Base-by-base conservation (phyloP, 441 rosid genomes). In the Raphanus hybrid region DNA sequence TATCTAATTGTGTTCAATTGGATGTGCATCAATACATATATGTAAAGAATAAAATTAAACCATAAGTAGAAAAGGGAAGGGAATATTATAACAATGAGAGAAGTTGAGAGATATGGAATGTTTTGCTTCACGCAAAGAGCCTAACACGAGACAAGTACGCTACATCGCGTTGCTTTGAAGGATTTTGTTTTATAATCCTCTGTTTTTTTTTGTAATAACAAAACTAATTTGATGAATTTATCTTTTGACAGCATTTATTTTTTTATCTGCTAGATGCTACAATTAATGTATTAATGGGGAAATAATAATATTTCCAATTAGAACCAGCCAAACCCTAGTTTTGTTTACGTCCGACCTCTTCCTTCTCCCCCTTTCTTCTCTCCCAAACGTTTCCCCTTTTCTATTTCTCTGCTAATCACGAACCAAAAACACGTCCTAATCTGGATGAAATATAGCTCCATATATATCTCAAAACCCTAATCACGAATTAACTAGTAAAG, bases 101-200 rank as follows among this genome's bases (percentile, higher is more conserved):
- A 64, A 73, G 59, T 63, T 29, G 54, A 74, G 62, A 74, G 62
- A 63, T 67, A 52, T 63, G 32, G 67, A 78, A 74, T 74, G 78
- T 69, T 69, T 79, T 74, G 82, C 78, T 79, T 79, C 75, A 79
- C 82, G 82, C 82, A 74, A 79, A 69, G 82, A 78, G 78, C 74
- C 69, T 61, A 62, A 69, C 74, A 78, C 67, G 81, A 79, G 78
- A 74, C 78, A 74, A 74, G 65, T 79, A 79, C 71, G 67, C 78
- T 64, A 63, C 61, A 68, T 73, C 81, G 81, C 81, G 81, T 78
- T 10, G 59, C 59, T 54, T 54, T 16, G 26, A 54, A 54, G 59
- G 59, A 54, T 54, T 54, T 54, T 16, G 16, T 16, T 54, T 54
- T 16, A 54, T 54, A 52, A 52, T 15, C 23, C 26, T 54, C 59